A percentile compares a stretch with the other conserved stretches of the same genome.
Evolutionary conservation across 139 green algal genomes (phyloP).

Genomic region (Chlorella sorokiniana): DNA sequence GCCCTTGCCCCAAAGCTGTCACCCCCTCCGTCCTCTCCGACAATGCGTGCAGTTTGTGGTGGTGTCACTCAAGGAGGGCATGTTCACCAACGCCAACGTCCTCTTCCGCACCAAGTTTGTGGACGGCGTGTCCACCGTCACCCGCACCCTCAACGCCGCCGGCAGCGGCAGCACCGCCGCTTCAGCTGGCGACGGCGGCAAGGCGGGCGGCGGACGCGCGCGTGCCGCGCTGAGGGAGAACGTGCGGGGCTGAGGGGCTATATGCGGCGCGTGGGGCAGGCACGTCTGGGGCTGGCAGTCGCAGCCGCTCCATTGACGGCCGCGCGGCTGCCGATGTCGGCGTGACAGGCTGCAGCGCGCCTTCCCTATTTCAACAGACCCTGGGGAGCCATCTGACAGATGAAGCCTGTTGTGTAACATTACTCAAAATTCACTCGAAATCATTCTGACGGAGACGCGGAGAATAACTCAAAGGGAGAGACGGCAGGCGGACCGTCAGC

Average conservation of each 20-base stretch:
- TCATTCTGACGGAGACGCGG: no score
- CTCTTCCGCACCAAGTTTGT: slow-evolving; percentile 99
- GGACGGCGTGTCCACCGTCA: slow-evolving; percentile 85
- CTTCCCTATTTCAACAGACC: no score
- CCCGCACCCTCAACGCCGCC: slow-evolving; percentile 17
- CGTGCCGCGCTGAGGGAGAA: slow-evolving; percentile 12
- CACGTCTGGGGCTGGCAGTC: neutral
- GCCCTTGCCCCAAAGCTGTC: no score
- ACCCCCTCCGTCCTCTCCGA: neutral
- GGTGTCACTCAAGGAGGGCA: slow-evolving; percentile 95
- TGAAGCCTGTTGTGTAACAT: no score
- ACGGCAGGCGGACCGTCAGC: no score
- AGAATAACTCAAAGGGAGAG: no score
- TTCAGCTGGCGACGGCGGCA: neutral
- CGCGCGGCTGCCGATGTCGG: no score
- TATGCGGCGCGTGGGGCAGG: neutral
- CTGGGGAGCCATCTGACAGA: no score
- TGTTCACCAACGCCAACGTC: slow-evolving; percentile 99
- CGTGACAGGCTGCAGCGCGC: no score
- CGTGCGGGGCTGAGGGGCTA: neutral
- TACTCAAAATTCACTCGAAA: no score
- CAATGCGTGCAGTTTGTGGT: slow-evolving; percentile 73
- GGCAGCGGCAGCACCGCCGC: neutral
- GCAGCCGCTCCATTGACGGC: neutral
- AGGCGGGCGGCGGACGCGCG: slow-evolving; percentile 12